phyloP scores from a whole-genome alignment of 768 basidiomycete genomes.

The Trametes punicea region DNA sequence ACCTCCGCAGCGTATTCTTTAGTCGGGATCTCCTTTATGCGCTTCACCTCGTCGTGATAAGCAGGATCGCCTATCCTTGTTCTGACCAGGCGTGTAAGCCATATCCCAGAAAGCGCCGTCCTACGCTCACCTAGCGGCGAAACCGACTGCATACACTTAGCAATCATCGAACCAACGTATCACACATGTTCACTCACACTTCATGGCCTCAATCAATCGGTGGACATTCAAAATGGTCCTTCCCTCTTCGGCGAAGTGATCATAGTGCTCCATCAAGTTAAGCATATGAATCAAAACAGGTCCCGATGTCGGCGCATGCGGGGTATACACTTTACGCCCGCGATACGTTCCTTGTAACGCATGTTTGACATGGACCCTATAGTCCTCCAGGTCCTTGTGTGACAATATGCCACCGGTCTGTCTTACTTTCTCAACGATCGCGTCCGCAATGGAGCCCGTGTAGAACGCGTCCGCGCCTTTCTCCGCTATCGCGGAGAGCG shows the following conservation, averaged over 20 bases:
- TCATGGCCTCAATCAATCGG: conserved; percentile 78
- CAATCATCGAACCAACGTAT: background rate
- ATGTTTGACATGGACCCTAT: conserved; percentile 61
- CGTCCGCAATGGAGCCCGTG: conserved; percentile 78
- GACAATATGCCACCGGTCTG: conserved; percentile 79
- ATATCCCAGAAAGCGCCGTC: background rate
- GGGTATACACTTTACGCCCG: conserved; percentile 77
- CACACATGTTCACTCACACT: conserved; percentile 49
- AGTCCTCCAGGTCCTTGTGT: conserved; percentile 67
- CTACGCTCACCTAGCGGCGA: conserved; percentile 50
- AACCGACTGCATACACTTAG: conserved; percentile 46
- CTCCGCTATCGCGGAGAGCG: conserved; percentile 68
- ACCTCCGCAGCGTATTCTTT: conserved; percentile 65
- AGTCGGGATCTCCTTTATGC: conserved; percentile 62
- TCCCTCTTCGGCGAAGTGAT: conserved; percentile 43
- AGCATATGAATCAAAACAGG: conserved; percentile 88
- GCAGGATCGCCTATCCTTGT: conserved; percentile 81
- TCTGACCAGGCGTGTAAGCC: conserved; percentile 35
- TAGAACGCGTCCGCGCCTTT: conserved; percentile 85
- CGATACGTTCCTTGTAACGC: conserved; percentile 79
- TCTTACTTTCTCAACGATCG: conserved; percentile 67
- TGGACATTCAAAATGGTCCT: conserved; percentile 68
- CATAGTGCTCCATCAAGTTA: conserved; percentile 83
- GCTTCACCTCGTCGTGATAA: conserved; percentile 53
- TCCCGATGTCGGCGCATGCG: conserved; percentile 82